Evolutionary conservation across 805 yeast genomes (phyloP), one percentile per base, ranked within the genome.

Genomic region (Starmerella kuoi): DNA sequence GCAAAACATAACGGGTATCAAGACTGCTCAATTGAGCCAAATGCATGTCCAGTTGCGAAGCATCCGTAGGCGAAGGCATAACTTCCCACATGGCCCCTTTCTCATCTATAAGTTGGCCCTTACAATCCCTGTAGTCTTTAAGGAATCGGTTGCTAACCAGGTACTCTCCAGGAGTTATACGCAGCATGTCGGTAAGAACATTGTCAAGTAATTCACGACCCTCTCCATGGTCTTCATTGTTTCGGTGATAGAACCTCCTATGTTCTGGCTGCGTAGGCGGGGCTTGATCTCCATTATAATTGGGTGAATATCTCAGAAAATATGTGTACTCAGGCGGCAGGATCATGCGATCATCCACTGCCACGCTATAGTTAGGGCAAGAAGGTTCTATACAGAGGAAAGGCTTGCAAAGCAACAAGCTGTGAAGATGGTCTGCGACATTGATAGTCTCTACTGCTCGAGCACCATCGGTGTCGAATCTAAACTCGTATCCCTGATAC

Each of bases 21-120:
- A 48, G 14, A 25, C 43, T 33, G 38, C 49, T 48, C 21, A 48
- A 33, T 20, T 47, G 49, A 4, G 51, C 51, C 12, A 48, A 38
- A 25, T 48, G 49, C 47, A 48, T 47, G 31, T 48, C 52, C 17
- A 48, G 36, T 17, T 47, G 52, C 17, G 52, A 46, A 7, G 52
- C 47, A 25, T 48, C 50, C 3, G 41, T 31, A 7, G 50, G 52
- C 17, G 39, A 39, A 3, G 52, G 52, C 44, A 47, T 30, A 12
- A 48, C 26, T 26, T 48, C 52, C 46, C 44, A 48, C 15, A 20
- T 22, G n/a, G 21, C 15, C 5, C 31, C 41, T 20, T 35, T 30
- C 11, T 28, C 20, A 15, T 14, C 26, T 5, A 19, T 11, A 14
- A 43, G 38, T 15, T 35, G 35, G 14, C 52, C 52, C 11, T 40